Evolutionary conservation across 2,329 filamentous ascomycete species (phyloP).

Genomic region (Paecilomyces formosus): DNA sequence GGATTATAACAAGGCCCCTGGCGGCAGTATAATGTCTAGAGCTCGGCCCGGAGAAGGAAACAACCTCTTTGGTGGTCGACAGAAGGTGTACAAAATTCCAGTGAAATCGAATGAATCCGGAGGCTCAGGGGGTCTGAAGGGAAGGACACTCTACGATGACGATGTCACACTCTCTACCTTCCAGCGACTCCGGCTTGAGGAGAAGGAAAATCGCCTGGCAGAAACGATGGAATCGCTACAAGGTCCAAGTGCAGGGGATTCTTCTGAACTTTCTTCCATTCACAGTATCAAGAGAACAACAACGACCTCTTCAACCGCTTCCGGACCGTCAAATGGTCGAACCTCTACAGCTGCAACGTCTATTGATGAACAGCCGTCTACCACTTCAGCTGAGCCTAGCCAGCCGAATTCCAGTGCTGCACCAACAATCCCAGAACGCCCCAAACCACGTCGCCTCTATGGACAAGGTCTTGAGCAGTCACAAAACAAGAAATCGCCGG

Average conservation of each 20-base stretch:
- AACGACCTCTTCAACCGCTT: slow-evolving; percentile 77
- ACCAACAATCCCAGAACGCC: slow-evolving; percentile 49
- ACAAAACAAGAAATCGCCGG: slow-evolving; percentile 70
- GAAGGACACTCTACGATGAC: slow-evolving; percentile 71
- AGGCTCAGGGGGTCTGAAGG: slow-evolving; percentile 43
- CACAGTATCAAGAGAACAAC: slow-evolving; percentile 64
- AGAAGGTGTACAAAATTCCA: slow-evolving; percentile 88
- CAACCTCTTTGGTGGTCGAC: slow-evolving; percentile 84
- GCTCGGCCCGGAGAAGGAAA: slow-evolving; percentile 82
- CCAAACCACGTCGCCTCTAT: slow-evolving; percentile 68
- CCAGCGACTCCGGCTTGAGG: slow-evolving; percentile 58
- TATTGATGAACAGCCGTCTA: slow-evolving; percentile 53
- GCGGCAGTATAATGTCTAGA: slow-evolving; percentile 73
- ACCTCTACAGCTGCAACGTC: slow-evolving; percentile 87
- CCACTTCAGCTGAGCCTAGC: slow-evolving; percentile 3
- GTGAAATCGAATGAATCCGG: slow-evolving; percentile 38
- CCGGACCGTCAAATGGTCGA: slow-evolving; percentile 59
- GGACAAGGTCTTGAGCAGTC: slow-evolving; percentile 76
- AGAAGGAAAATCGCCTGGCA: slow-evolving; percentile 43
- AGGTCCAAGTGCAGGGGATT: slow-evolving; percentile 32
- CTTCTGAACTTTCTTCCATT: slow-evolving; percentile 54
- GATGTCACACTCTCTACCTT: slow-evolving; percentile 80
- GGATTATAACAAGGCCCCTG: slow-evolving; percentile 57
- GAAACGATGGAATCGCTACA: slow-evolving; percentile 32
- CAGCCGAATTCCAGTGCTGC: slow-evolving; percentile 18